Conservation (phyloP, 139 green algal species). For the Tetraselmis striata region DNA sequence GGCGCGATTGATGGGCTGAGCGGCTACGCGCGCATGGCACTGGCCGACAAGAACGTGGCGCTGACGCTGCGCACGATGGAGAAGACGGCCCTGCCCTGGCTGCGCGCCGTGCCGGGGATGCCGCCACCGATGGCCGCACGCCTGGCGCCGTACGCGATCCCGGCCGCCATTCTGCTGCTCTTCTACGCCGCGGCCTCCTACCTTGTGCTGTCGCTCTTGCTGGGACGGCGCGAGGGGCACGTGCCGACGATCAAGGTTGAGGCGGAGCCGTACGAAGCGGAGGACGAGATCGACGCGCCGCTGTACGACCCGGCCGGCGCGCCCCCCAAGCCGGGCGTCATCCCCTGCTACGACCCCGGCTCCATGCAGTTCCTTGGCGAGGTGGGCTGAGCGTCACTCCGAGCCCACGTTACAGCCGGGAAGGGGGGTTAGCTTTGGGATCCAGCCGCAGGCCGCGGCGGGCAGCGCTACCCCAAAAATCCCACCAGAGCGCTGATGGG, state of each 20-base stretch:
- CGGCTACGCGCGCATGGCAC: too few relatives aligned
- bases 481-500: too few relatives aligned
- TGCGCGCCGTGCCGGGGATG: not conserved
- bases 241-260: not conserved
- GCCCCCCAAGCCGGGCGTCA: conserved; percentile 32
- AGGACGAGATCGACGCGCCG: conserved; percentile 20
- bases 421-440: too few relatives aligned
- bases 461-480: too few relatives aligned
- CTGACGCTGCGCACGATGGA: too few relatives aligned
- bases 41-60: too few relatives aligned
- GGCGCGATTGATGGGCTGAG: too few relatives aligned
- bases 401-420: too few relatives aligned
- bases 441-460: too few relatives aligned
- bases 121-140: too few relatives aligned
- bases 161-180: not conserved
- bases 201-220: not conserved
- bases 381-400: too few relatives aligned
- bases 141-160: not conserved
- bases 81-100: not conserved
- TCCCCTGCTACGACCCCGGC: conserved; percentile 80
- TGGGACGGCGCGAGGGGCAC: too few relatives aligned
- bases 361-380: conserved; percentile 78
- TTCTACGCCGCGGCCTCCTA: not conserved
- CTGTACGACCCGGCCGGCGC: conserved; percentile 30
- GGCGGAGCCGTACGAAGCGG: conserved; percentile 15